Evolutionary conservation across 768 basidiomycete genomes (phyloP).

Genomic region (Rhodosporidiobolus sp.): DNA sequence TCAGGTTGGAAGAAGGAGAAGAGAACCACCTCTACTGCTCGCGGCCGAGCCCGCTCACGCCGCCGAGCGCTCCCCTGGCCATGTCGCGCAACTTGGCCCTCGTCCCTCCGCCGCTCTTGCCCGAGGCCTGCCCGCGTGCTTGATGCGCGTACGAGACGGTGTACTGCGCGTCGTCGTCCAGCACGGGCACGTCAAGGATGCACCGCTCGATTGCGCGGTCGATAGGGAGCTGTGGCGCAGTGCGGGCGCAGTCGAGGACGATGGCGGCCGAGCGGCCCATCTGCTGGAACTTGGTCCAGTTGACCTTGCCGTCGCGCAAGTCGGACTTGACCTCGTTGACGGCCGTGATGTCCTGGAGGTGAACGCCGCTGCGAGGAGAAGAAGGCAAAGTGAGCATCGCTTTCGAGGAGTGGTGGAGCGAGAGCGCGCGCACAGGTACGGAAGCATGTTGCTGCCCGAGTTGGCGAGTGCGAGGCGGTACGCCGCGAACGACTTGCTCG

Average conservation of each 20-base stretch:
- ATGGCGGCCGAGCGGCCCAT: slow-evolving; percentile 79
- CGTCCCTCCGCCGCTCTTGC: not conserved
- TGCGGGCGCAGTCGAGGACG: slow-evolving; percentile 51
- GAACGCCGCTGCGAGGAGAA: slow-evolving; percentile 67
- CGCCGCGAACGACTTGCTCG: slow-evolving; percentile 76
- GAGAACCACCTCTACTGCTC: no score
- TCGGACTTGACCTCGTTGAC: slow-evolving; percentile 82
- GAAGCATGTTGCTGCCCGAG: slow-evolving; percentile 80
- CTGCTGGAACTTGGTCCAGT: slow-evolving; percentile 95
- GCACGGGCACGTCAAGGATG: slow-evolving; percentile 35
- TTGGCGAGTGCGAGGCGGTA: slow-evolving; percentile 85
- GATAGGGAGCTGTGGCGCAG: slow-evolving; percentile 28
- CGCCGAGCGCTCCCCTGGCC: slow-evolving; percentile 11
- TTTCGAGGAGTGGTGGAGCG: not conserved
- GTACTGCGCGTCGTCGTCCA: slow-evolving; percentile 34
- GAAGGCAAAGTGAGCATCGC: not conserved
- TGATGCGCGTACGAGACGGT: slow-evolving; percentile 33
- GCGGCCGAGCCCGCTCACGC: not conserved
- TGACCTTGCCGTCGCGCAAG: slow-evolving; percentile 68
- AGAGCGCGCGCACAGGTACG: slow-evolving; percentile 55
- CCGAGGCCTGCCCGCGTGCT: not conserved
- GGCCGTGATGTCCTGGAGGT: slow-evolving; percentile 81
- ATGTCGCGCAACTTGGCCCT: slow-evolving; percentile 7
- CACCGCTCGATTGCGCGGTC: slow-evolving; percentile 38
- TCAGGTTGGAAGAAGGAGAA: not conserved